Percentiles rank a stretch among this genome's conserved stretches.
These are phyloP conservation scores for Tolypocladium ovalisporum DNA, from an alignment of 2,329 filamentous ascomycete genomes.

Conservation along the genomic window DNA sequence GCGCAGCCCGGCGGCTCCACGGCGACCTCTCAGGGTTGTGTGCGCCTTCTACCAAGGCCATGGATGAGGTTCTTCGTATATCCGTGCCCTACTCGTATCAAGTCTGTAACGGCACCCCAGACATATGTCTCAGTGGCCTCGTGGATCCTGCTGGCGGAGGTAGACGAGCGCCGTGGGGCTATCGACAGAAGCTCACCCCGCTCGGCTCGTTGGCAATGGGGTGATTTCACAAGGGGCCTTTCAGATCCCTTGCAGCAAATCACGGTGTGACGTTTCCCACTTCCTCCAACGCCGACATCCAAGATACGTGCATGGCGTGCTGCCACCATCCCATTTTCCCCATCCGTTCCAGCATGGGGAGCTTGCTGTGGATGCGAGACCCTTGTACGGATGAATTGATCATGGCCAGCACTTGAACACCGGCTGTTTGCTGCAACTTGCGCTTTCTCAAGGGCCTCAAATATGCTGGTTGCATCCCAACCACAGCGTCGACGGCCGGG, in stretches of 20 bases:
- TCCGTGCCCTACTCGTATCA: not conserved
- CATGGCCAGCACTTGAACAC: too few species aligned
- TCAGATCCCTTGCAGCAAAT: not conserved
- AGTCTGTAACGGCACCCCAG: not conserved
- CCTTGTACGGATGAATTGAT: too few species aligned
- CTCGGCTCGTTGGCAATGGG: not conserved
- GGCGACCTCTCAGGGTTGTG: not conserved
- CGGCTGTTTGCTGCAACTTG: not conserved
- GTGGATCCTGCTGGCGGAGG: too few species aligned
- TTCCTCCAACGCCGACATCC: not conserved
- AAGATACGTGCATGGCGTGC: not conserved
- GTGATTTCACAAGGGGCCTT: not conserved
- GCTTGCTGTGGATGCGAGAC: not conserved
- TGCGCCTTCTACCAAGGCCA: not conserved
- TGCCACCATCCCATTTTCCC: not conserved
- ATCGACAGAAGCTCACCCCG: not conserved
- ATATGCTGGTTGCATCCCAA: not conserved
- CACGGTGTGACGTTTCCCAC: not conserved
- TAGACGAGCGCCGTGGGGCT: not conserved
- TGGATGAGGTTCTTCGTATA: too few species aligned
- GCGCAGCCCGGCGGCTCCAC: not conserved
- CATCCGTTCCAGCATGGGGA: not conserved
- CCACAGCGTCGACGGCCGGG: not conserved
- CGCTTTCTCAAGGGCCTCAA: not conserved
- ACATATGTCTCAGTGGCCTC: too few species aligned